Base-by-base conservation (phyloP, 306 rosid genomes). In the Styphnolobium japonicum region DNA sequence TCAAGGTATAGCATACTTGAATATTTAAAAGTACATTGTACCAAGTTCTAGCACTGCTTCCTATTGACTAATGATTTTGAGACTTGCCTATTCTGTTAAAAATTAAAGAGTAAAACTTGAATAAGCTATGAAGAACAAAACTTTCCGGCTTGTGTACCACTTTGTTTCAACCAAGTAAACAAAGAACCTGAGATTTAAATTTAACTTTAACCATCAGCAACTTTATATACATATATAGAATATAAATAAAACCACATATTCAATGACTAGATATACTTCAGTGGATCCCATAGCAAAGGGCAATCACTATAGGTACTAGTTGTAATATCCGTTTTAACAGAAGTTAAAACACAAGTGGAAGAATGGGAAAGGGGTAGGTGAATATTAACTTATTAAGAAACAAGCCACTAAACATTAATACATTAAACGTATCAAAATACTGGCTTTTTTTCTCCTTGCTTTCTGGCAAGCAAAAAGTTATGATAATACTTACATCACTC, bases 401-500 rank as follows among this genome's bases (percentile, higher is more conserved):
- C 46, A 63, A 78, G 11, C 14, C 67, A 65, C 42, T 22, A 45
- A 52, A 19, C 45, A 76, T 49, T 46, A 82, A 75, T 48, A 22
- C 56, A 43, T 7, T 63, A 71, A 49, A 71, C 61, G 37, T 31
- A 57, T 19, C 10, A 77, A 42, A 70, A 80, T 10, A 43, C 57
- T 34, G n/a, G 0, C 1, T 10, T 63, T 23, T 23, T 36, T 23
- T 43, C n/a, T n/a, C n/a, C n/a, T 48, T 57, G 6, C 36, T 33
- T 55, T 31, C 23, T 11, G 31, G 9, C 43, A 37, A 45, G 25
- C 40, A 25, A 61, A 65, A 19, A 8, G 33, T 36, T 12, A 23
- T 9, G 5, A 42, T 4, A 61, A 80, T 33, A 85, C 97, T 86
- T 81, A 95, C 98, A 93, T 95, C 66, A 89, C 90, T 80, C 99